phyloP scores from a whole-genome alignment of 306 rosid genomes.

The Cucumis cinereus region DNA sequence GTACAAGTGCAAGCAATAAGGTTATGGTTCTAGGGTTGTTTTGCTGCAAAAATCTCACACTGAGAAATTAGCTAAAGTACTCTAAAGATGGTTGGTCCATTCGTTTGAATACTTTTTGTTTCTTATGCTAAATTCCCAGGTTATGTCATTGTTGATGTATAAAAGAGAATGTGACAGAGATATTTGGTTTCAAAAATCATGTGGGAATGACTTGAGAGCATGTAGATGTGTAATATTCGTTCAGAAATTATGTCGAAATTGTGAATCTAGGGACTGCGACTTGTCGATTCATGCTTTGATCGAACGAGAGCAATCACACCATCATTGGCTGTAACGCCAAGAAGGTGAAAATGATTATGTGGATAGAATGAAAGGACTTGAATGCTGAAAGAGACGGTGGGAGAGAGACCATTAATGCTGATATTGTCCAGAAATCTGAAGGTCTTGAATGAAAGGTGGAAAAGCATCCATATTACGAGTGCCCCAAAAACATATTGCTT shows the following conservation, averaged over 20 bases:
- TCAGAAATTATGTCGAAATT: background rate
- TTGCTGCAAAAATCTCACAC: background rate
- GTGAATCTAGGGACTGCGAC: too few relatives aligned
- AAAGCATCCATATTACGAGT: background rate
- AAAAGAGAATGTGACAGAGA: background rate
- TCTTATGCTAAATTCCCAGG: background rate
- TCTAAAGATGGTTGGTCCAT: background rate
- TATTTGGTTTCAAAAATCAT: background rate
- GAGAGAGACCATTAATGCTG: slow-evolving; percentile 2
- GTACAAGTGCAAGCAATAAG: background rate
- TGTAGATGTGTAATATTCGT: background rate
- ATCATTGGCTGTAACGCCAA: background rate
- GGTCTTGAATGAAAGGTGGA: slow-evolving; percentile 6
- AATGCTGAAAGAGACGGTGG: background rate
- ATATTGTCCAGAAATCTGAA: background rate
- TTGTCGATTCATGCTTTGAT: background rate
- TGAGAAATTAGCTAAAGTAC: background rate
- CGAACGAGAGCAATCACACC: background rate
- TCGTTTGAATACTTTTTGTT: background rate
- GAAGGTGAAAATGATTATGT: background rate
- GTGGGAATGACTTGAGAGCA: background rate
- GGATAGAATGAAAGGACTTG: background rate
- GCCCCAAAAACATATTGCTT: background rate
- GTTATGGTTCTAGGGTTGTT: background rate
- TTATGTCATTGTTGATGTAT: background rate